These are phyloP conservation scores for Cyamopsis tetragonoloba DNA, from an alignment of 306 rosid genomes.

Conservation along the genomic window DNA sequence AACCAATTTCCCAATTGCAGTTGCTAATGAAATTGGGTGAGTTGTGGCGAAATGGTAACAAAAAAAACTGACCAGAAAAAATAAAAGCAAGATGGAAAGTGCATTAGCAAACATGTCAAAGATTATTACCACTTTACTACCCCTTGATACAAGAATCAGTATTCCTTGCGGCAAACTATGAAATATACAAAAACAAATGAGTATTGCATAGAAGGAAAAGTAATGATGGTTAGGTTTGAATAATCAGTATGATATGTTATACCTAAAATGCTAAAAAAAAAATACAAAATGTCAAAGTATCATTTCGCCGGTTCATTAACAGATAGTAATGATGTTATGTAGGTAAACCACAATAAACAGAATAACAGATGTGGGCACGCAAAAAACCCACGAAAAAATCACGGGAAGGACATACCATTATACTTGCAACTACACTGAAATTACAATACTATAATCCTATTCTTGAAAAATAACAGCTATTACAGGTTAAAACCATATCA, in stretches of 20 bases:
- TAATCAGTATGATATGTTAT: not conserved
- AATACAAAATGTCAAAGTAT: not conserved
- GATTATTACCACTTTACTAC: not conserved
- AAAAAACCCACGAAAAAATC: not conserved
- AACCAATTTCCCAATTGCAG: not conserved
- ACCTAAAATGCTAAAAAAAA: not conserved
- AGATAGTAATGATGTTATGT: not conserved
- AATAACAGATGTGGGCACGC: not conserved
- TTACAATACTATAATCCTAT: not conserved
- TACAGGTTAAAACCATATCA: not conserved
- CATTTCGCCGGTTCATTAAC: not conserved
- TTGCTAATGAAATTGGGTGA: not conserved
- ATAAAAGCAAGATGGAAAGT: not conserved
- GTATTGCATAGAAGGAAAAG: conserved; percentile 5
- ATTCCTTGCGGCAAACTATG: not conserved
- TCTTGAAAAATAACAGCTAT: not conserved
- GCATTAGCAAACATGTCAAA: not conserved
- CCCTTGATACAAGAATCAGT: not conserved
- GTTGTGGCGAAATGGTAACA: not conserved
- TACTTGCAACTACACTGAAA: not conserved
- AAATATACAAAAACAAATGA: not conserved
- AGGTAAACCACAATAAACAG: not conserved
- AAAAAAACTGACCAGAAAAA: not conserved
- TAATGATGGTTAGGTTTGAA: not conserved
- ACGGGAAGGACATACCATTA: not conserved